Base-by-base conservation (phyloP, 2,329 filamentous ascomycete genomes). In the Exophiala sp. region DNA sequence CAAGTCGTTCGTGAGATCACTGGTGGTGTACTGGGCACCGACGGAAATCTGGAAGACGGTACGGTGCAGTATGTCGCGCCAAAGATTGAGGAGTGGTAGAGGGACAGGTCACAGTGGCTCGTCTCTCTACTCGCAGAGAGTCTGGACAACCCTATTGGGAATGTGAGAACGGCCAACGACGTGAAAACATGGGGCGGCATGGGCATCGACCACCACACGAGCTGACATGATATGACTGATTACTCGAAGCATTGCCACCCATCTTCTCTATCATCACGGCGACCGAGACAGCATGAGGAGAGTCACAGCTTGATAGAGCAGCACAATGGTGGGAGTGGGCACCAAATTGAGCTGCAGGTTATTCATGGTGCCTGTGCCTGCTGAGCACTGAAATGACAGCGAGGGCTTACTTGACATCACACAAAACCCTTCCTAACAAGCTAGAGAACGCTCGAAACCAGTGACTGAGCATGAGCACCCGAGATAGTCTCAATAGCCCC, bases 1-100 rank as follows among this genome's bases (percentile, higher is more conserved):
- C 61, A 66, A 43, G 58, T 68, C 0, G 60, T 73, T 23, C 62
- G 67, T 24, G 65, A 69, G 19, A 51, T 70, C 11, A 70, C 63
- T 7, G 67, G 64, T 2, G 70, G 70, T 0, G 37, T 71, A 14
- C 60, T 71, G 44, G 64, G 65, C 30, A 60, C 63, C 1, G 54
- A 51, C 2, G 66, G 67, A 2, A 60, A 59, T 41, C 52, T 65
- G 34, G 55, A 58, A 1, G 66, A 70, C 34, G 68, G 67, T 1
- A 63, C 61, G 1, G 48, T 66, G 43, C 66, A 62, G 50, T 69
- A 66, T 45, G 62, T 51, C 9, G 53, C 52, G 18, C 56, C 53
- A 2, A 50, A 48, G 49, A 53, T 58, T 41, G 43, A 55, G 11
- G 45, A 59, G 6, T 59, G 57, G 57, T 53, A 48, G 19, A 18